Conservation (phyloP, 2,329 filamentous ascomycete species). For the Epichloe brachyelytri region DNA sequence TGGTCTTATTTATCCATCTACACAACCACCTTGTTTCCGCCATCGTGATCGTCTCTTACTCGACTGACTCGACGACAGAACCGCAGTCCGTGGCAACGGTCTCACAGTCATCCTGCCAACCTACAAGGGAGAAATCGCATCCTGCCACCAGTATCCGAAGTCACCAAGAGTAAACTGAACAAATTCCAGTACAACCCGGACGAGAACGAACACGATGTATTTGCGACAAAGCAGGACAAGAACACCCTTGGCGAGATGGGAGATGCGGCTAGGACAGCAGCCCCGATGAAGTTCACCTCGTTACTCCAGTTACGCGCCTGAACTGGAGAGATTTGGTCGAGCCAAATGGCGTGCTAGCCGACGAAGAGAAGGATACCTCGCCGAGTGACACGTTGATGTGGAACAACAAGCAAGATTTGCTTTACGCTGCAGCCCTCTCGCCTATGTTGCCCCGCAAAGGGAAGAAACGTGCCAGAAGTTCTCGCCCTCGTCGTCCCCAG, state of each 20-base stretch:
- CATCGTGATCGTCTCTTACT: background rate
- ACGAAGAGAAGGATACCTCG: conserved; percentile 35
- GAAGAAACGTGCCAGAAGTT: conserved; percentile 60
- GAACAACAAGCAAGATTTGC: conserved; percentile 36
- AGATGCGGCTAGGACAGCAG: conserved; percentile 5
- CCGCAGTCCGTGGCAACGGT: conserved; percentile 38
- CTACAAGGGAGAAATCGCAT: conserved; percentile 22
- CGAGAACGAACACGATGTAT: conserved; percentile 9
- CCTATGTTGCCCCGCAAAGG: conserved; percentile 37
- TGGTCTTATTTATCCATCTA: background rate
- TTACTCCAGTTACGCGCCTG: conserved; percentile 38
- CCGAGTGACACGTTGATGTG: conserved; percentile 50
- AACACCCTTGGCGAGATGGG: conserved; percentile 8
- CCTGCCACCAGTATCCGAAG: conserved; percentile 39
- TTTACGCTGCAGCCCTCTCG: conserved; percentile 29
- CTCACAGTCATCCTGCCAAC: conserved; percentile 35
- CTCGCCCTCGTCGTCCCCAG: conserved; percentile 61
- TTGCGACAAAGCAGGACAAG: conserved; percentile 4
- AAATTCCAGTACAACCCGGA: conserved; percentile 34
- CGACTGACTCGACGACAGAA: conserved; percentile 15
- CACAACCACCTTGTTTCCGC: background rate
- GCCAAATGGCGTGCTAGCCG: conserved; percentile 23
- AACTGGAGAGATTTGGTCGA: conserved; percentile 47
- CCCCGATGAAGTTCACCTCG: background rate
- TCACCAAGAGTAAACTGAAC: conserved; percentile 48